Base-by-base conservation (phyloP, 2,329 filamentous ascomycete genomes). In the Cephalotrichum gorgonifer region DNA sequence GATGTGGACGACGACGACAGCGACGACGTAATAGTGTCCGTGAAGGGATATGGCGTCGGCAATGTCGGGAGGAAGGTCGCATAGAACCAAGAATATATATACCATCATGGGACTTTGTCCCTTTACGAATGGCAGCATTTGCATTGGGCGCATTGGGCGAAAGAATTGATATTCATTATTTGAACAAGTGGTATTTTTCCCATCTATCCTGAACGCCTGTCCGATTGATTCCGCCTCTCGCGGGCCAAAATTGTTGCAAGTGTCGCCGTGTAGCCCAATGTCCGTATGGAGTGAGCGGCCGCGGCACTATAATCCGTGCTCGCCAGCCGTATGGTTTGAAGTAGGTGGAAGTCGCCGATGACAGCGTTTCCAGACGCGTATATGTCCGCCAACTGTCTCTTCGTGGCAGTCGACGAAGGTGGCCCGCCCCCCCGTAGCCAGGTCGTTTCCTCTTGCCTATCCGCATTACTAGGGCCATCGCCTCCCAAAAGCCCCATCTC, bases 31-130 rank as follows among this genome's bases (percentile, higher is more conserved):
- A 77, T 95, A 52, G 75, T 98, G 57, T 94, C 88, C 56, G 85
- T 98, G 41, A 95, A 97, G 60, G 93, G 93, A 28, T 83, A 81
- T 58, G 93, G 93, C 41, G 87, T 98, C 51, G 93, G 93, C 27
- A 98, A 97, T 63, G 86, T 97, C 44, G 91, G 91, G 48, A 81
- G 90, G 60, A 97, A 97, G 70, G 85, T 96, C 60, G 77, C 76
- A 58, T 80, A 30, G 20, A 20, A 38, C 25, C 42, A 30, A 49
- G 25, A 28, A n/a, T n/a, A n/a, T n/a, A n/a, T n/a, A 48, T 48
- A 49, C 35, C 45, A 47, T 20, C 17, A 22, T 8, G 35, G 35
- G 4, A 22, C n/a, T 20, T 39, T 20, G 22, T 39, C 22, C 35
- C 20, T 20, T 17, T 20, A 20, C n/a, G 22, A 39, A 39, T 7